phyloP scores from a whole-genome alignment of 2,329 filamentous ascomycete species.

The Stenocarpella maydis region DNA sequence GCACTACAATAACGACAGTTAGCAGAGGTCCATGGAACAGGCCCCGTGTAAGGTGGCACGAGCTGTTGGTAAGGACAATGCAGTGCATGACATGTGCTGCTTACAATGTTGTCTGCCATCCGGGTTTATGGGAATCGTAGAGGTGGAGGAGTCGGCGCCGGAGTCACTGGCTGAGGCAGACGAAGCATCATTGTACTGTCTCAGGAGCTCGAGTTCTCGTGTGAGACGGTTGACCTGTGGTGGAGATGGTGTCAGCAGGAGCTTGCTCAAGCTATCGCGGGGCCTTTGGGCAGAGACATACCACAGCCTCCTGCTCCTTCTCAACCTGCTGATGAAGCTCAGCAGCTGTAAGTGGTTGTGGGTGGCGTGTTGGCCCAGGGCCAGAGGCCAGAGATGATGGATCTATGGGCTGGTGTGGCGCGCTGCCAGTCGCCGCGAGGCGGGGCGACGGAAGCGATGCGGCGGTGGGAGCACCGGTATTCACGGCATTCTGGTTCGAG shows the following conservation, averaged over 20 bases:
- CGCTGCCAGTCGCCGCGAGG: conserved; percentile 41
- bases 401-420: conserved; percentile 45
- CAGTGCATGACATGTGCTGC: not conserved
- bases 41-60: not conserved
- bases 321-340: conserved; percentile 91
- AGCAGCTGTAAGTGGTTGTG: conserved; percentile 84
- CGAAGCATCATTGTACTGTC: conserved; percentile 73
- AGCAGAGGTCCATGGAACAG: not conserved
- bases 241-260: conserved; percentile 17
- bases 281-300: conserved; percentile 52
- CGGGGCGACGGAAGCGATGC: conserved; percentile 46
- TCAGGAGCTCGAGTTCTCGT: conserved; percentile 85
- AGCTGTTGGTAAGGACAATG: not conserved
- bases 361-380: conserved; percentile 82
- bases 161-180: conserved; percentile 64
- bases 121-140: conserved; percentile 50
- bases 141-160: conserved; percentile 50
- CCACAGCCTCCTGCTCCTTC: conserved; percentile 94
- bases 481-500: conserved; percentile 61
- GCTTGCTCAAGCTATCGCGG: not conserved
- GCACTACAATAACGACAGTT: conserved; percentile 42
- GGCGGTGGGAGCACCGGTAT: conserved; percentile 46
- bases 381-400: conserved; percentile 59
- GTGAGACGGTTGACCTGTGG: conserved; percentile 88
- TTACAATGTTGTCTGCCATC: conserved; percentile 47